phyloP scores from a whole-genome alignment of 768 basidiomycete genomes.

The Pholiota conissans region DNA sequence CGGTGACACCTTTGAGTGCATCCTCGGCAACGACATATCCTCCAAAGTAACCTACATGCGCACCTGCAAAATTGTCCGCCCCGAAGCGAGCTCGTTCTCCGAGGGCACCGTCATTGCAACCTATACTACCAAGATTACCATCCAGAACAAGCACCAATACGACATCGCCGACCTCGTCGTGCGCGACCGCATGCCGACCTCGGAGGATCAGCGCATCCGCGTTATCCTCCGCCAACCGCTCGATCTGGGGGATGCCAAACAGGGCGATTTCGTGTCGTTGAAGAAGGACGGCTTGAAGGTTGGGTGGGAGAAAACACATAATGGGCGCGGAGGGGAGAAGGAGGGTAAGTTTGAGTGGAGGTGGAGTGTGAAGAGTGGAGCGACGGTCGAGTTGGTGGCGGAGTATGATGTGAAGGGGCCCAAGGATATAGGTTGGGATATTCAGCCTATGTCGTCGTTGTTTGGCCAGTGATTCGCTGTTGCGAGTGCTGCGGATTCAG shows the following conservation, averaged over 20 bases:
- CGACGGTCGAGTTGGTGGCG: slow-evolving; percentile 42
- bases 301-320: slow-evolving; percentile 34
- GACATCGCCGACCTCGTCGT: slow-evolving; percentile 43
- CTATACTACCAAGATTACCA: slow-evolving; percentile 44
- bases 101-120: slow-evolving; percentile 44
- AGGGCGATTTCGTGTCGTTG: slow-evolving; percentile 33
- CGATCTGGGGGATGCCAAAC: slow-evolving; percentile 44
- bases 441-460: too few relatives aligned
- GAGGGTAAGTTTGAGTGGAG: slow-evolving; percentile 60
- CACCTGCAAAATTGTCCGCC: slow-evolving; percentile 33
- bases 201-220: slow-evolving; percentile 39
- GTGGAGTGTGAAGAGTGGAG: slow-evolving; percentile 41
- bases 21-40: slow-evolving; percentile 48
- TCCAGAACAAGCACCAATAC: slow-evolving; percentile 51
- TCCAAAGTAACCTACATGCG: slow-evolving; percentile 47
- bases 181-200: slow-evolving; percentile 45
- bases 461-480: too few relatives aligned
- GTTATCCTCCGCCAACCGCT: slow-evolving; percentile 49
- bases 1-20: slow-evolving; percentile 53
- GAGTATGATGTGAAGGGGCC: slow-evolving; percentile 52
- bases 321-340: slow-evolving; percentile 50
- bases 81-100: slow-evolving; percentile 39
- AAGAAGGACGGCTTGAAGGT: slow-evolving; percentile 29
- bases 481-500: too few relatives aligned
- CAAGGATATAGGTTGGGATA: slow-evolving; percentile 20